Evolutionary conservation across 768 basidiomycete species (phyloP).

Genomic region (Tylopilus balloui): DNA sequence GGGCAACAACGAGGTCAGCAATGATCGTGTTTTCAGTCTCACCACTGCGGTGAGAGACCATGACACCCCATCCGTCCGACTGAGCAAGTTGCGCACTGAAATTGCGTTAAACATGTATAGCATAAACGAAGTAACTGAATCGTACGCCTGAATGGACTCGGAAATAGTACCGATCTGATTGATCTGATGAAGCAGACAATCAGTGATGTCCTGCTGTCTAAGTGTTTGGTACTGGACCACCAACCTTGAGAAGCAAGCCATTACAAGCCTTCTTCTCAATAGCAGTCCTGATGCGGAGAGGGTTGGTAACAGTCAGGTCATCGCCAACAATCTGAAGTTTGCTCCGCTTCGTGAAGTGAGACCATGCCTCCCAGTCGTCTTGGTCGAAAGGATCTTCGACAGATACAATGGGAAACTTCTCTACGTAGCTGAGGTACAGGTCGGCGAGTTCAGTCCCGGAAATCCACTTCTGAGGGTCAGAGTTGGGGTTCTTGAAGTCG

Average conservation of each 20-base stretch:
- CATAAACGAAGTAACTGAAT: slow-evolving; percentile 17
- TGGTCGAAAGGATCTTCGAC: slow-evolving; percentile 99
- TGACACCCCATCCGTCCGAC: slow-evolving; percentile 97
- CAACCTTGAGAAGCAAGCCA: slow-evolving; percentile 90
- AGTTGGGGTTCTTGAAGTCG: slow-evolving; percentile 99
- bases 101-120: slow-evolving; percentile 2
- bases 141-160: slow-evolving; percentile 97
- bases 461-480: slow-evolving; percentile 95
- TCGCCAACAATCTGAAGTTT: slow-evolving; percentile 92
- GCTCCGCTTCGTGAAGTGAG: slow-evolving; percentile 76
- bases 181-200: slow-evolving; percentile 42
- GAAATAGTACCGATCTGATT: slow-evolving; percentile 99
- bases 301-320: slow-evolving; percentile 98
- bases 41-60: slow-evolving; percentile 98
- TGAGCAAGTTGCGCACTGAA: slow-evolving; percentile 89
- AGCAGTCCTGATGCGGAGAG: slow-evolving; percentile 93
- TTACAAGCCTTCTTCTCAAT: slow-evolving; percentile 99
- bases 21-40: slow-evolving; percentile 98
- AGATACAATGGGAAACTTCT: slow-evolving; percentile 95
- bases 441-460: slow-evolving; percentile 89
- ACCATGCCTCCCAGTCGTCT: slow-evolving; percentile 99
- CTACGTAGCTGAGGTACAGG: slow-evolving; percentile 77
- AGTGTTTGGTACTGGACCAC: background rate
- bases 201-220: background rate
- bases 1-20: slow-evolving; percentile 91